Conservation (phyloP, 2,329 filamentous ascomycete genomes). For the Sclerotinia subarctica region DNA sequence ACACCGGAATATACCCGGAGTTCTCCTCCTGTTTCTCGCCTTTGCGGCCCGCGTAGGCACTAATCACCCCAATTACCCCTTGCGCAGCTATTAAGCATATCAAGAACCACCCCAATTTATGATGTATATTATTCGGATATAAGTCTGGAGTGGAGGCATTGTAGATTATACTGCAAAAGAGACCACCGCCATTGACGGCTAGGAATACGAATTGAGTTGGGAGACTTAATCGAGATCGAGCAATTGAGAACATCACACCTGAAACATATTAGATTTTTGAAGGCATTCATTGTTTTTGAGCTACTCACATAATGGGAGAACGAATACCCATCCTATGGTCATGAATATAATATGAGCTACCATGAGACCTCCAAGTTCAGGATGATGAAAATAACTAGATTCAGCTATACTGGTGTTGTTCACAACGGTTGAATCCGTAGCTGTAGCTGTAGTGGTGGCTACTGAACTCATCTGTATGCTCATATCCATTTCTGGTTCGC, state of each 20-base stretch:
- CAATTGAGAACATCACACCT: conserved; percentile 77
- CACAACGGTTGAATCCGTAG: background rate
- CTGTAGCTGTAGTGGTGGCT: conserved; percentile 16
- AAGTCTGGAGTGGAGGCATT: conserved; percentile 79
- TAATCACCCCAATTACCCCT: conserved; percentile 52
- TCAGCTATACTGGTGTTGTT: conserved; percentile 28
- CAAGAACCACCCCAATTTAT: conserved; percentile 81
- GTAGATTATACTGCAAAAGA: conserved; percentile 68
- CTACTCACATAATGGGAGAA: conserved; percentile 64
- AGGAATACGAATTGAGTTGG: conserved; percentile 66
- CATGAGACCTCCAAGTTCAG: conserved; percentile 41
- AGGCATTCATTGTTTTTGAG: background rate
- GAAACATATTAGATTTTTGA: conserved; percentile 15
- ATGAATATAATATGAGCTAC: conserved; percentile 65
- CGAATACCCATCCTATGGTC: conserved; percentile 64
- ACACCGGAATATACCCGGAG: conserved; percentile 61
- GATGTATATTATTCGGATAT: conserved; percentile 83
- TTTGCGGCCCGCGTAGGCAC: conserved; percentile 34
- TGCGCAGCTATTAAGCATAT: conserved; percentile 71
- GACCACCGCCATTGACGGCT: conserved; percentile 58
- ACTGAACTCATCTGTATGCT: conserved; percentile 13
- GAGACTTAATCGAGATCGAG: conserved; percentile 71
- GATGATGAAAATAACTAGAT: conserved; percentile 43
- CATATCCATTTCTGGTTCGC: conserved; percentile 36
- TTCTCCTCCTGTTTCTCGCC: conserved; percentile 43